Base-by-base conservation (phyloP, 345 rosid species). In the Gossypium mustelinum region DNA sequence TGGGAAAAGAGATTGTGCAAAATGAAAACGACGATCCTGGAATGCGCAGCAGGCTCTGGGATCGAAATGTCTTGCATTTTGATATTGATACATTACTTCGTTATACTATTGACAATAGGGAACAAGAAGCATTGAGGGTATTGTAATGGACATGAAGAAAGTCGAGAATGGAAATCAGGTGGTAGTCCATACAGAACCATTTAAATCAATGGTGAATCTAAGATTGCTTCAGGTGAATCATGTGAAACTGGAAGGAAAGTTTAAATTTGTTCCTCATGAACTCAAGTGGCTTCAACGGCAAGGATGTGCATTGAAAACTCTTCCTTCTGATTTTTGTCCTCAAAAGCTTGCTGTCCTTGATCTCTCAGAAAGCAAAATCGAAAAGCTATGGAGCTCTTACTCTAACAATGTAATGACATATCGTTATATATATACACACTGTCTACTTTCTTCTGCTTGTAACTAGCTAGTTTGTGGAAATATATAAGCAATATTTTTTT, bases 221-320 rank as follows among this genome's bases (percentile, higher is more conserved):
- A 86, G 90, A 77, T 76, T 92, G 74, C 97, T 92, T 25, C 87
- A 88, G 47, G 86, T 90, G 78, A 87, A 89, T 76, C 18, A 87
- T 72, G 84, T 74, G 64, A 79, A 81, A 59, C 63, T 92, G 75
- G 78, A 83, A 73, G 97, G 97, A 54, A 73, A 79, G 16, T 84
- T 83, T 48, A 79, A 84, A 50, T 73, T 41, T 45, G 84, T 92
- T 55, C 91, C 95, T 22, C 61, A 67, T 50, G 85, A 79, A 55
- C 65, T 90, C 73, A 87, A 83, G 77, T 92, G 95, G 90, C 84
- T 92, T 29, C 90, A 85, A 47, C 89, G 93, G 97, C 87, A 79
- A 81, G 83, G 85, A 20, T 90, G 94, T 68, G 81, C 86, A 2
- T 52, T 85, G 82, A 68, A 79, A 81, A 70, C 57, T 27, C 81